Evolutionary conservation across 768 basidiomycete genomes (phyloP).

Genomic region (Lactifluus hygrophoroides): DNA sequence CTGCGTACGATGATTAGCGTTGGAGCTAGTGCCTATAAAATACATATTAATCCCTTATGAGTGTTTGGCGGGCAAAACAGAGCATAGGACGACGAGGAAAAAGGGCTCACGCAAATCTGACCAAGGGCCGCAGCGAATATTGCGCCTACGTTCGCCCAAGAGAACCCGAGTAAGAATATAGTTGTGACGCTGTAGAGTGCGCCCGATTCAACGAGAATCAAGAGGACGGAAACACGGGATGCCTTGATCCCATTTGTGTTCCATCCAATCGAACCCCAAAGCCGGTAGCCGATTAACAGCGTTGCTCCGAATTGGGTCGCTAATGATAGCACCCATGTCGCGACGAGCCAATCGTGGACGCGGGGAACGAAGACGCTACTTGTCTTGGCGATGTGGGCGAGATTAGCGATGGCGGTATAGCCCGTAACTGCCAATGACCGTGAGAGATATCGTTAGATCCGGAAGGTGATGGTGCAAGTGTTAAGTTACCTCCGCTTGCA

Average conservation of each 20-base stretch:
- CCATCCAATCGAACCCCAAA: not conserved
- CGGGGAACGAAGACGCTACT: not conserved
- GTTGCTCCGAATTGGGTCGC: constrained; percentile 14
- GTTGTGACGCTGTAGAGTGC: constrained; percentile 10
- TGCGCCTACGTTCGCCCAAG: not conserved
- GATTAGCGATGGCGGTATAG: not conserved
- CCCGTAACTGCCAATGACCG: not conserved
- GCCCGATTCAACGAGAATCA: constrained; percentile 16
- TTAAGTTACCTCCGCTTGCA: not conserved
- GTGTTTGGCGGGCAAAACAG: no score
- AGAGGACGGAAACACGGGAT: constrained; percentile 1
- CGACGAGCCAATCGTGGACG: constrained; percentile 3
- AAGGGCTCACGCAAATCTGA: constrained; percentile 8
- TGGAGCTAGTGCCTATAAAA: constrained; percentile 6
- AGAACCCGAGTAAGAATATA: constrained; percentile 2
- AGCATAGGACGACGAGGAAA: not conserved
- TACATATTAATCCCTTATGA: no score
- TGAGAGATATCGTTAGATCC: not conserved
- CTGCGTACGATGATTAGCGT: constrained; percentile 9
- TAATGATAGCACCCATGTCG: constrained; percentile 12
- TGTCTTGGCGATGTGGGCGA: not conserved
- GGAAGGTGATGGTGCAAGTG: no score
- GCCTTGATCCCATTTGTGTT: not conserved
- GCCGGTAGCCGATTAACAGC: constrained; percentile 5
- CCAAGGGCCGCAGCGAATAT: constrained; percentile 2